Base-by-base conservation (phyloP, 768 basidiomycete species). In the Pleurotus cornucopiae region DNA sequence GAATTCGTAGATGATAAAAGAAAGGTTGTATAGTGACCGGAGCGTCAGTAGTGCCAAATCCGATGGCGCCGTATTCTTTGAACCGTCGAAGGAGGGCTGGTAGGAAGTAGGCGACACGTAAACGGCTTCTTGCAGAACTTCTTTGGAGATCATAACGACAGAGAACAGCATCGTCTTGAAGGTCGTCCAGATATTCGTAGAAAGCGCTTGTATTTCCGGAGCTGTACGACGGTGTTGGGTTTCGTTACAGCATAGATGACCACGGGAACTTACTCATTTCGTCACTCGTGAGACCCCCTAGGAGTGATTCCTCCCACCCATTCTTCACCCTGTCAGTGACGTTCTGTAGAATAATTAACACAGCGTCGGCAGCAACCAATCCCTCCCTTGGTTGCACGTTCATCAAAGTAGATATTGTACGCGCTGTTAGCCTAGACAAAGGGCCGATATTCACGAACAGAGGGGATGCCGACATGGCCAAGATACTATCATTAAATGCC, bases 81-180 rank as follows among this genome's bases (percentile, higher is more conserved):
- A 65, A 56, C 39, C 58, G 39, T 12, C 37, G 6, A 46, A 51
- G 4, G 44, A 14, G 44, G 30, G 59, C 57, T 21, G 58, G n/a
- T 37, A 58, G 56, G 37, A 63, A 61, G 64, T 57, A 14, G 83
- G 77, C 6, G 78, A 73, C 20, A 80, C 64, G 63, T 80, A 89
- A 21, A 85, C 69, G 4, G 81, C 68, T 1, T 81, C 69, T 6
- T 78, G 77, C 18, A 92, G 74, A 6, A 82, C 72, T 5, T 83
- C 76, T 58, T 91, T 86, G 3, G 81, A 70, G 18, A 92, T 67
- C 84, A 91, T 86, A 44, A 91, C 74, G 2, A 70, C 80, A 23
- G 81, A 79, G 68, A 93, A 93, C n/a, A 93, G 72, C 0, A 90
- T 66, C 0, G 85, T 89, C 68, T 91, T 93, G 63, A 91, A 75